Evolutionary conservation across 2,329 filamentous ascomycete genomes (phyloP).

Genomic region (Hirsutella thompsonii): DNA sequence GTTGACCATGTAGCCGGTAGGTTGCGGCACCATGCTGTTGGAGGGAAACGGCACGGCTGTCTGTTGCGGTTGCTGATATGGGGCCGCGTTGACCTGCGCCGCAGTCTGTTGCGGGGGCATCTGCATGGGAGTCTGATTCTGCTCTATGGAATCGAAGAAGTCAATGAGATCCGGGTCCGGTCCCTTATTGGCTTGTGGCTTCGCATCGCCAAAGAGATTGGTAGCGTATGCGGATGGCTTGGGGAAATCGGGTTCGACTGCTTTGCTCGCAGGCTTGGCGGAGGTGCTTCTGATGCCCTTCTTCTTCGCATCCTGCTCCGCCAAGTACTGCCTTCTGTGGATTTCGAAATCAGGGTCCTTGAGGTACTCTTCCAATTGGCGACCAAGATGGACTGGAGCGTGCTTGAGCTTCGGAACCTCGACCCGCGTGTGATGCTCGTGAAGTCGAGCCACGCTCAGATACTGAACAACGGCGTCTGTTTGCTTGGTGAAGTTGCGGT

Average conservation of each 20-base stretch:
- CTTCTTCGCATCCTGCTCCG: constrained; percentile 66
- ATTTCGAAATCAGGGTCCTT: constrained; percentile 92
- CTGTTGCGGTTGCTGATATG: constrained; percentile 25
- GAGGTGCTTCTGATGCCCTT: constrained; percentile 23
- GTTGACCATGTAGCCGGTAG: constrained; percentile 14
- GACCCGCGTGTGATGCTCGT: constrained; percentile 81
- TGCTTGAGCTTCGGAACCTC: constrained; percentile 97
- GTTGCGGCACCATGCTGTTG: constrained; percentile 12
- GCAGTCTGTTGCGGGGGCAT: constrained; percentile 22
- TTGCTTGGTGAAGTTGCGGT: constrained; percentile 81
- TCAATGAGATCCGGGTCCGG: constrained; percentile 74
- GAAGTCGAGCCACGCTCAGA: constrained; percentile 73
- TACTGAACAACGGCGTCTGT: constrained; percentile 90
- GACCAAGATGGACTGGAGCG: constrained; percentile 80
- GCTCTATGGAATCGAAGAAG: constrained; percentile 89
- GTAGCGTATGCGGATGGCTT: constrained; percentile 22
- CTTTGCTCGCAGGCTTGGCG: constrained; percentile 19
- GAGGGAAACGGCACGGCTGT: constrained; percentile 17
- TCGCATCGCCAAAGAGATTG: constrained; percentile 23
- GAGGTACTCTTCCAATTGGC: constrained; percentile 86
- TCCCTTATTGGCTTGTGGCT: constrained; percentile 42
- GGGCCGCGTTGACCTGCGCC: constrained; percentile 18
- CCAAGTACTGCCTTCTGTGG: constrained; percentile 82
- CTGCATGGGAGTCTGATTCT: constrained; percentile 65
- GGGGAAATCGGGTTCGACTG: constrained; percentile 20